Percentiles rank a stretch among this genome's conserved stretches.
These are phyloP conservation scores for Mycosphaerella sp. DNA, from an alignment of 2,329 filamentous ascomycete species.

Conservation along the genomic window DNA sequence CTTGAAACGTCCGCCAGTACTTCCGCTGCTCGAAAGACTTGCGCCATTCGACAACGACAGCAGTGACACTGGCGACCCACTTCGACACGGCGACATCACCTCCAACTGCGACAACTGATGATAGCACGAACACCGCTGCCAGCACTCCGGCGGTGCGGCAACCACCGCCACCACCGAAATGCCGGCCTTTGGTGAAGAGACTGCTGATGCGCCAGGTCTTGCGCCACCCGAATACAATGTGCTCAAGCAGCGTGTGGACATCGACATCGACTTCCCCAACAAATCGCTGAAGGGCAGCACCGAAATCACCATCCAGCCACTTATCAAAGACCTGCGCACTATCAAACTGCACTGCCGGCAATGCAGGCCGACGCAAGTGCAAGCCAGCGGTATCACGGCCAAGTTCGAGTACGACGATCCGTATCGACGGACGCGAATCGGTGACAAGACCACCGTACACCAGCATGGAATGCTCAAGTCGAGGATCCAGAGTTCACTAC, in stretches of 20 bases:
- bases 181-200: constrained; percentile 25
- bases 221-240: constrained; percentile 49
- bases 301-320: constrained; percentile 70
- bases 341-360: constrained; percentile 59
- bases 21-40: not conserved
- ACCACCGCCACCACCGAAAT: constrained; percentile 15
- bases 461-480: constrained; percentile 73
- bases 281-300: constrained; percentile 71
- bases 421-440: constrained; percentile 59
- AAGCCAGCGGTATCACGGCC: constrained; percentile 40
- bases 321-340: constrained; percentile 48
- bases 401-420: constrained; percentile 52
- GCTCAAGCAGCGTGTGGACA: constrained; percentile 76
- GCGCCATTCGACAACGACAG: not conserved
- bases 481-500: constrained; percentile 56
- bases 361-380: constrained; percentile 51
- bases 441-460: constrained; percentile 56
- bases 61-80: not conserved
- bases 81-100: not conserved
- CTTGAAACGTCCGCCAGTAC: not conserved
- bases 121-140: not conserved
- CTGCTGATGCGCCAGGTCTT: constrained; percentile 15
- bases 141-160: constrained; percentile 5
- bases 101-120: not conserved
- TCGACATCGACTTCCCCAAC: constrained; percentile 80